A percentile compares a stretch with the other conserved stretches of the same genome.
Conservation (phyloP, 2,329 filamentous ascomycete genomes). For the Chrysosporium keratinophilum region DNA sequence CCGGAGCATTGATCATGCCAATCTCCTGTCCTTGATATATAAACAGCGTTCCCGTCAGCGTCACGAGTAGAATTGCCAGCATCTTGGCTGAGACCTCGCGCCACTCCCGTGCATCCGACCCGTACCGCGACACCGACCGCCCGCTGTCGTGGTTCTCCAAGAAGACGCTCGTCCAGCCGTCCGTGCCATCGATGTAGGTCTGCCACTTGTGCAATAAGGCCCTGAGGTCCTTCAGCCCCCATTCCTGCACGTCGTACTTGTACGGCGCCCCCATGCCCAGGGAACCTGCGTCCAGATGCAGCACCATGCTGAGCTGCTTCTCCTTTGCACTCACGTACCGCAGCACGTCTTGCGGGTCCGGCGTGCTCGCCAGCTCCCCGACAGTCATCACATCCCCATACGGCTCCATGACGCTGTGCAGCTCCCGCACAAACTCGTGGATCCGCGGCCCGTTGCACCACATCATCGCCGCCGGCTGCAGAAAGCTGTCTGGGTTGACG, state of each 20-base stretch:
- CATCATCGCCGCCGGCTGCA: slow-evolving; percentile 46
- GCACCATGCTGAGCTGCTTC: slow-evolving; percentile 58
- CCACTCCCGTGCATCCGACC: slow-evolving; percentile 38
- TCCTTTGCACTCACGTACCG: slow-evolving; percentile 49
- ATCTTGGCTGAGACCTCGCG: slow-evolving; percentile 43
- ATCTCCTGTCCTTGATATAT: slow-evolving; percentile 50
- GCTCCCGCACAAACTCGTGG: slow-evolving; percentile 57
- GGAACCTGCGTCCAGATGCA: slow-evolving; percentile 46
- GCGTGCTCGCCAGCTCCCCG: slow-evolving; percentile 57
- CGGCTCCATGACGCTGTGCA: slow-evolving; percentile 49
- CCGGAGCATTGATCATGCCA: slow-evolving; percentile 48
- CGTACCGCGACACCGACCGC: slow-evolving; percentile 46
- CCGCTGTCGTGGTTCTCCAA: slow-evolving; percentile 56
- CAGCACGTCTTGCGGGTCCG: slow-evolving; percentile 47
- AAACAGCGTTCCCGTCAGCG: slow-evolving; percentile 46
- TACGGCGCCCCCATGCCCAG: slow-evolving; percentile 42
- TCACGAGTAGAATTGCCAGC: slow-evolving; percentile 39
- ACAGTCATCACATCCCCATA: slow-evolving; percentile 59
- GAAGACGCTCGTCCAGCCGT: slow-evolving; percentile 50
- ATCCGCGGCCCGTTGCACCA: slow-evolving; percentile 60
- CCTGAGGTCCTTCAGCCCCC: slow-evolving; percentile 42
- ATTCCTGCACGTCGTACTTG: slow-evolving; percentile 38
- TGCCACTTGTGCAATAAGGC: slow-evolving; percentile 42
- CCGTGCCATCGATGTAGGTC: slow-evolving; percentile 40
- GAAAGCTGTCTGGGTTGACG: slow-evolving; percentile 34